Base-by-base conservation (phyloP, 129 eudicot species). In the Lactuca saligna region DNA sequence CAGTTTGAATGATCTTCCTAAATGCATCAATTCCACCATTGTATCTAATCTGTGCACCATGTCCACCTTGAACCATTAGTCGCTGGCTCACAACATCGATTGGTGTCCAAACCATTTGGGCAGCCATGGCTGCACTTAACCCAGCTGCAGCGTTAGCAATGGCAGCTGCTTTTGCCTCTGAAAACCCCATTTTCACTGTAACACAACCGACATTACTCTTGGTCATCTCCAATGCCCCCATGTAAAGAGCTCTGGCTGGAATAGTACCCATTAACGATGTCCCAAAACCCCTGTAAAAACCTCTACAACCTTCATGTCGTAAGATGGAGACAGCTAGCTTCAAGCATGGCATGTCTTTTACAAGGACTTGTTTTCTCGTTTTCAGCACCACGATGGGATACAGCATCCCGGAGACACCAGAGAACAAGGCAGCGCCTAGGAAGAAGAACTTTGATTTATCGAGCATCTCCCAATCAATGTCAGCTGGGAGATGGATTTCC, bases 41-140 rank as follows among this genome's bases (percentile, higher is more conserved):
- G 69, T 91, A 91, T 31, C 70, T 81, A 39, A 76, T 54, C 31
- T 63, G 77, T 7, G 61, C 69, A n/a, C 66, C 62, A 11, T 73
- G 50, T 7, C 87, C 86, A 0, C 90, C 96, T 34, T 91, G 97
- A 17, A 88, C 91, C 97, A 88, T 91, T 0, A 91, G 65, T 46
- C 96, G 73, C 88, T 91, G 96, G 75, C 97, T 91, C 49, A 91
- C 82, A n/a, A 91, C 97, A 80, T 91, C 97, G 34, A 88, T 78
- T 0, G 96, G 97, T 3, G 97, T 91, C 97, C 97, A 91, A 48
- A 91, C 97, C 70, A 88, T 29, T 63, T 91, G 97, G 0, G 97
- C 90, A 0, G 96, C 96, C 88, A 88, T 83, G 14, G 97, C 79
- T 15, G 96, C 89, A 67, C 85, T 87, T 15, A 91, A 41, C 25